Evolutionary conservation across 1,284 basidiomycete species (phyloP), one percentile per base, ranked within the genome.

Genomic region (Acaromyces ingoldii): DNA sequence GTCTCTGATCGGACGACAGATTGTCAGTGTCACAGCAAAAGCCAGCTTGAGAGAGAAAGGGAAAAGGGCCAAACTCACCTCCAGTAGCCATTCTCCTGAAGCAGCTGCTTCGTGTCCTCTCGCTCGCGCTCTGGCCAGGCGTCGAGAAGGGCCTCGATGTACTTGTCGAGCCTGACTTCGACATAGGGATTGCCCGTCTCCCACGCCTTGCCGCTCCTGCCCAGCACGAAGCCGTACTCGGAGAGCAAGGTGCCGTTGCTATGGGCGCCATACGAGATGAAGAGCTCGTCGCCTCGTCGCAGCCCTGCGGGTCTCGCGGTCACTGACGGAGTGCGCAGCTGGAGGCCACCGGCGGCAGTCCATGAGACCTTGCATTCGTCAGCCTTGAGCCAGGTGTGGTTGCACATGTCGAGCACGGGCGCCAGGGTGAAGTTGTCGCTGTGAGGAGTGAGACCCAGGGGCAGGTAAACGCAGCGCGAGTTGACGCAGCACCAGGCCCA

Each of bases 351-450:
- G 5, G 51, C 49, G 1, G 17, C 7, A 6, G 55, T 48, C 37
- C 58, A 63, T n/a, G 41, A 44, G 25, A 70, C 68, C 17, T 59
- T 65, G 58, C 62, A 70, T 30, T 63, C 65, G 19, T 55, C 34
- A 15, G 42, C 29, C 0, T 51, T 29, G 15, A 62, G 53, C 1
- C 57, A 39, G 2, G 70, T 74, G 43, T 74, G 71, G 39, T 74
- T 74, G 26, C 70, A 67, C 71, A 74, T 72, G 29, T 74, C 71
- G 9, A 74, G 66, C 49, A 74, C 28, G 1, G 71, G 70, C 11
- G 67, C 69, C 3, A 74, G 42, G 1, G 71, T 71, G 39, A 74
- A 63, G 38, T 74, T 74, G 58, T 74, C 67, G 10, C 50, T 49
- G 24, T 70, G 70, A 13, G 59, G 45, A 9, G 51, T 57, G 6